Conservation (phyloP, 2,329 filamentous ascomycete species). For the Arthrobotrys sphaeroides region DNA sequence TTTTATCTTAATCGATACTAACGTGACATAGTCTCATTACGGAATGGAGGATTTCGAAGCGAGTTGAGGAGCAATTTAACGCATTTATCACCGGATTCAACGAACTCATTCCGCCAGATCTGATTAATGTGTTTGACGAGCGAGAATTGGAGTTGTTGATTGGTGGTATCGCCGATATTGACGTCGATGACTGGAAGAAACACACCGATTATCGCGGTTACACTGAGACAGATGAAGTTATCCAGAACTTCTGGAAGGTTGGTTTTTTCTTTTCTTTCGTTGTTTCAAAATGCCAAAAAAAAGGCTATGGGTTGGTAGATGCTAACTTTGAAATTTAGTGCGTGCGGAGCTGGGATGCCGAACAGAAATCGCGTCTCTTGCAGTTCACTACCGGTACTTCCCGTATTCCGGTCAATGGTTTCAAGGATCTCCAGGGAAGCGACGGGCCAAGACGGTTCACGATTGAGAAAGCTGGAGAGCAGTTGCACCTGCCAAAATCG, state of each 20-base stretch:
- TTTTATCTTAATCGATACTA: conserved; percentile 8
- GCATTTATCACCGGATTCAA: conserved; percentile 98
- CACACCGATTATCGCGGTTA: conserved; percentile 99
- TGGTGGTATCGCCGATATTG: conserved; percentile 98
- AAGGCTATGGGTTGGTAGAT: not conserved
- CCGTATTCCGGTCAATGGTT: conserved; percentile 97
- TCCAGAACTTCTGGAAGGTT: conserved; percentile 97
- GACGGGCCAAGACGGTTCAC: conserved; percentile 95
- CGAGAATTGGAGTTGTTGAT: conserved; percentile 95
- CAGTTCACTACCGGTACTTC: conserved; percentile 98
- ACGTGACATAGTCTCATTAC: conserved; percentile 76
- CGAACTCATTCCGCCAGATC: conserved; percentile 92
- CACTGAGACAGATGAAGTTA: conserved; percentile 95
- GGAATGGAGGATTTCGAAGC: conserved; percentile 99
- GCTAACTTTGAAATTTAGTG: conserved; percentile 63
- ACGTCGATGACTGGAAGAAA: conserved; percentile 99
- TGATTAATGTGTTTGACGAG: conserved; percentile 99
- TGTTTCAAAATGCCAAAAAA: not conserved
- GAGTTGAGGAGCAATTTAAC: conserved; percentile 97
- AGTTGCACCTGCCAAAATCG: conserved; percentile 89
- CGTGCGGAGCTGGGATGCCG: conserved; percentile 94
- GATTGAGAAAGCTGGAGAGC: conserved; percentile 95
- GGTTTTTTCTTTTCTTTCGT: conserved; percentile 44
- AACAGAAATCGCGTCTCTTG: conserved; percentile 94
- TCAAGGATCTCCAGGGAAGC: conserved; percentile 97